phyloP scores from a whole-genome alignment of 208 protist genomes.

The Trypanosoma lewisi region DNA sequence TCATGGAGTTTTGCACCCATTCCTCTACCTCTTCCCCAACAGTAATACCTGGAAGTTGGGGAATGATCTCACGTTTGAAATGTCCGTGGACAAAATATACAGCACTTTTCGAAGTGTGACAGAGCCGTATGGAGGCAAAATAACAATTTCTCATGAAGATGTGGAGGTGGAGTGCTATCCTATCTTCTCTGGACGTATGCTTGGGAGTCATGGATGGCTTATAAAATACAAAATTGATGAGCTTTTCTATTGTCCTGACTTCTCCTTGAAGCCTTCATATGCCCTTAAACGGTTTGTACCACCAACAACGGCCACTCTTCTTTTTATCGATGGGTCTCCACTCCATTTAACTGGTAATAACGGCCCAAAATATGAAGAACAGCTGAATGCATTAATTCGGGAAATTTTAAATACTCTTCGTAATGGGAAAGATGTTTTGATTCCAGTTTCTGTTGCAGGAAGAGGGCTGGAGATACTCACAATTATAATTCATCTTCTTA shows the following conservation, averaged over 20 bases:
- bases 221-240: slow-evolving; percentile 90
- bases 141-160: slow-evolving; percentile 51
- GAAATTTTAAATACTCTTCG: slow-evolving; percentile 80
- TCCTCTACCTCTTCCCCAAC: slow-evolving; percentile 82
- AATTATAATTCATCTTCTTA: slow-evolving; percentile 62
- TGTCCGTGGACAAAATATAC: slow-evolving; percentile 83
- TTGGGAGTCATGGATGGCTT: slow-evolving; percentile 76
- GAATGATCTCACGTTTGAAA: slow-evolving; percentile 38
- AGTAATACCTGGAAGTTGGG: slow-evolving; percentile 41
- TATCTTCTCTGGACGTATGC: slow-evolving; percentile 68
- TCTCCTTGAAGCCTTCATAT: slow-evolving; percentile 74
- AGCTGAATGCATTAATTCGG: slow-evolving; percentile 68
- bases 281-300: slow-evolving; percentile 65
- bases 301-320: slow-evolving; percentile 68
- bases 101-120: slow-evolving; percentile 76
- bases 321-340: slow-evolving; percentile 63
- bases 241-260: slow-evolving; percentile 88
- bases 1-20: slow-evolving; percentile 71
- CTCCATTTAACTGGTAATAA: slow-evolving; percentile 26
- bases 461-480: slow-evolving; percentile 80
- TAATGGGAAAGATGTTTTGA: slow-evolving; percentile 79
- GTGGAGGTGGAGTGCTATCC: slow-evolving; percentile 65
- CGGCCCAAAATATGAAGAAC: slow-evolving; percentile 51
- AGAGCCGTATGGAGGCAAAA: slow-evolving; percentile 78
- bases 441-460: slow-evolving; percentile 73